These are phyloP conservation scores for Stephania yunnanensis DNA, from an alignment of 164 flowering plant genomes.

Conservation along the genomic window DNA sequence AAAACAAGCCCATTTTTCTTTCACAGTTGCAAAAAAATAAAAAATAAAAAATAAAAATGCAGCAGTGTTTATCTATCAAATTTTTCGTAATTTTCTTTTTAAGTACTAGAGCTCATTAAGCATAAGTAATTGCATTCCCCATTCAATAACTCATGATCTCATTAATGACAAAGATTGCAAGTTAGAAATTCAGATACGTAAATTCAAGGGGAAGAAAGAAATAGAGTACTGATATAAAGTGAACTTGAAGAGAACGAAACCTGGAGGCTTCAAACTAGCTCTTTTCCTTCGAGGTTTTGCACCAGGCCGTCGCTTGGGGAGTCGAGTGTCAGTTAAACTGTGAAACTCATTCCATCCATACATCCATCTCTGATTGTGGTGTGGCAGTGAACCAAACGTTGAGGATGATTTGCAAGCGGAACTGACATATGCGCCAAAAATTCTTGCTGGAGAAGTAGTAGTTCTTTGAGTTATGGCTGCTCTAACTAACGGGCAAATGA, in stretches of 20 bases:
- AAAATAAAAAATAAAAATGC: too few species aligned
- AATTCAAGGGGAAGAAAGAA: not conserved
- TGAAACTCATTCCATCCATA: slow-evolving; percentile 32
- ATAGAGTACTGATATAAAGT: not conserved
- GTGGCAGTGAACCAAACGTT: slow-evolving; percentile 18
- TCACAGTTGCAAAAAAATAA: too few species aligned
- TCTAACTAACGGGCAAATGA: slow-evolving; percentile 32
- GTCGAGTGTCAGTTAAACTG: slow-evolving; percentile 70
- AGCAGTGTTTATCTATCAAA: too few species aligned
- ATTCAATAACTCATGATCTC: not conserved
- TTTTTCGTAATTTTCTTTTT: not conserved
- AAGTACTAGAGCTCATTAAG: not conserved
- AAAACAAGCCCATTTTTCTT: too few species aligned
- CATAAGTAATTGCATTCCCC: not conserved
- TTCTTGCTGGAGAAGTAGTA: slow-evolving; percentile 6
- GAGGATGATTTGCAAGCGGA: slow-evolving; percentile 18
- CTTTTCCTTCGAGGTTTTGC: slow-evolving; percentile 53
- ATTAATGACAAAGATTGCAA: not conserved
- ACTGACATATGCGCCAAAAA: slow-evolving; percentile 11
- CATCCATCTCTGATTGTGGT: slow-evolving; percentile 27
- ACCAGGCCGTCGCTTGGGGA: slow-evolving; percentile 69
- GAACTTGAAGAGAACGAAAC: slow-evolving; percentile 22
- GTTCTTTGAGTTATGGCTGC: slow-evolving; percentile 20
- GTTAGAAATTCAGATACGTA: not conserved
- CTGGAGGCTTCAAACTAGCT: slow-evolving; percentile 64